Conservation (phyloP, 1,284 basidiomycete genomes). For the Sporisorium reilianum region DNA sequence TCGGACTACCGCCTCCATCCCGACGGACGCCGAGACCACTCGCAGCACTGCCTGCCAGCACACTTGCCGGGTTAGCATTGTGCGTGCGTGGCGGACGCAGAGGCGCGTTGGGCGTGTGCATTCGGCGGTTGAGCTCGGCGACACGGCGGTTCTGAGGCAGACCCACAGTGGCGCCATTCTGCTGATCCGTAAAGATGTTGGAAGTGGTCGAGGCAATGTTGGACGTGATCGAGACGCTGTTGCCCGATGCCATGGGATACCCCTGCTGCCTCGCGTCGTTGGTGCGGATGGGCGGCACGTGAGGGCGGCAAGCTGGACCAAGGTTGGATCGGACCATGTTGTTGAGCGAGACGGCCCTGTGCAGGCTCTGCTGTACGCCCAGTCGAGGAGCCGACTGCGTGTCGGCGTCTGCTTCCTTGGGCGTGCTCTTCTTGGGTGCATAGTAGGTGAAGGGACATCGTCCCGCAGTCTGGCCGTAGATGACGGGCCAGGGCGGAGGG, state of each 20-base stretch:
- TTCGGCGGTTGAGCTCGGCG: slow-evolving; percentile 54
- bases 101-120: slow-evolving; percentile 50
- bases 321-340: slow-evolving; percentile 74
- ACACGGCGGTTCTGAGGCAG: slow-evolving; percentile 57
- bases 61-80: slow-evolving; percentile 46
- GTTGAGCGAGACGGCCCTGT: slow-evolving; percentile 82
- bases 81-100: slow-evolving; percentile 20
- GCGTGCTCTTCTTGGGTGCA: slow-evolving; percentile 40
- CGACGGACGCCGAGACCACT: slow-evolving; percentile 48
- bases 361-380: slow-evolving; percentile 70
- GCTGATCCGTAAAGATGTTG: slow-evolving; percentile 61
- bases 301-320: slow-evolving; percentile 27
- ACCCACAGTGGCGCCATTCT: slow-evolving; percentile 36
- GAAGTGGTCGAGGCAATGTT: slow-evolving; percentile 88
- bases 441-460: slow-evolving; percentile 69
- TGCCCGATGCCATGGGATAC: slow-evolving; percentile 71
- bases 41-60: slow-evolving; percentile 43
- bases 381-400: slow-evolving; percentile 9
- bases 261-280: slow-evolving; percentile 39
- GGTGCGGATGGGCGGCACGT: slow-evolving; percentile 20
- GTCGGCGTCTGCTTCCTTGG: slow-evolving; percentile 25
- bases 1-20: slow-evolving; percentile 27
- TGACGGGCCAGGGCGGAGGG: slow-evolving; percentile 72
- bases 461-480: slow-evolving; percentile 71
- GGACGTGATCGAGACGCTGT: slow-evolving; percentile 91